Base-by-base conservation (phyloP, 768 basidiomycete species). In the Mycena floridula region DNA sequence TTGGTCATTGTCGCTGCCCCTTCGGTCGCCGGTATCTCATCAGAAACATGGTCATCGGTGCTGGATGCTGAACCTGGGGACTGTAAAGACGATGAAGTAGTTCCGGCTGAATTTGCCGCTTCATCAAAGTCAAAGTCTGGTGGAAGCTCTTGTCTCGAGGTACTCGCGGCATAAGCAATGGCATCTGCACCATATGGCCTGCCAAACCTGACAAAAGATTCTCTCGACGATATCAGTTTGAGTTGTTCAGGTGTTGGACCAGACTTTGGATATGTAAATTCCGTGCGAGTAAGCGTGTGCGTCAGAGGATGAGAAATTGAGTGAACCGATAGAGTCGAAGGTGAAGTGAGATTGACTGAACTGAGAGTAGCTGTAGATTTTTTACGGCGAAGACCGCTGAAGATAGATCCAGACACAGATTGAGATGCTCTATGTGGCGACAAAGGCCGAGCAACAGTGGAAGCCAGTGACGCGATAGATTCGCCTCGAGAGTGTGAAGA, bases 221-320 rank as follows among this genome's bases (percentile, higher is more conserved):
- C 84, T 37, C 81, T 62, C 1, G 77, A 81, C 35, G 82, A 78
- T 44, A 91, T 82, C 44, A 88, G 65, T 56, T 74, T 81, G 47
- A 91, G 61, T 49, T 78, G 77, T 44, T 77, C 74, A 0, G 81
- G 72, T 6, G 83, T 85, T 3, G 78, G 78, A 0, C 82, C 83
- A 7, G 68, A 51, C 51, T 71, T 72, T 1, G 84, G 85, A 52
- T 79, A 85, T 15, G 74, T 73, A 49, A 89, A 85, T 56, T 83
- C 81, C 2, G 87, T 82, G 20, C 83, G 79, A 18, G 75, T 66
- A 22, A 75, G 65, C 9, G 89, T 90, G 58, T 91, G 85, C 5
- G 81, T 73, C 7, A 91, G 73, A 6, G 89, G 89, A 4, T 84
- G 57, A 5, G 85, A 88, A 46, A 91, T 90, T 8, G 77, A 85